These are phyloP conservation scores for Coniferiporia weirii DNA, from an alignment of 1,284 basidiomycete genomes.

Conservation along the genomic window DNA sequence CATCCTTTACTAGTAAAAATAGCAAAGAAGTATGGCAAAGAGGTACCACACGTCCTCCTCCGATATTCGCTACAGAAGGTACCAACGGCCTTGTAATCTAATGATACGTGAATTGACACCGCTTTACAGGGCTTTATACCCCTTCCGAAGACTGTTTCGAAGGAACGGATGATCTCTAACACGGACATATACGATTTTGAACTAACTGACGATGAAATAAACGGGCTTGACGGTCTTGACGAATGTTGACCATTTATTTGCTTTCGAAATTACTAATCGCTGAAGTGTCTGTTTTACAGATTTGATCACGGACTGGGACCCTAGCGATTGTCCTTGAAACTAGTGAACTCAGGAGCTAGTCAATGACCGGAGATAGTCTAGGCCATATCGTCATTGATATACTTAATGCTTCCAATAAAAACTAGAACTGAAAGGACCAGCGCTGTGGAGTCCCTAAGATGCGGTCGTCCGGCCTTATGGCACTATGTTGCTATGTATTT, in stretches of 20 bases:
- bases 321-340: slow-evolving; percentile 10
- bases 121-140: slow-evolving; percentile 50
- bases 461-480: neutral
- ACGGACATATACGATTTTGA: slow-evolving; percentile 67
- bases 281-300: slow-evolving; percentile 3
- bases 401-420: neutral
- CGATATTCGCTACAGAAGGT: slow-evolving; percentile 74
- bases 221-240: slow-evolving; percentile 55
- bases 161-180: slow-evolving; percentile 65
- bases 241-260: slow-evolving; percentile 32
- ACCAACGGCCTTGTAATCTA: neutral
- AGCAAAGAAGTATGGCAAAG: slow-evolving; percentile 48
- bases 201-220: slow-evolving; percentile 58
- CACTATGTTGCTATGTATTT: too few species aligned
- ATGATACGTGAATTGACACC: neutral
- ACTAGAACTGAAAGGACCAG: neutral
- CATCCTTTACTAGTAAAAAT: slow-evolving; percentile 40
- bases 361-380: too few species aligned
- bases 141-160: slow-evolving; percentile 71
- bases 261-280: neutral
- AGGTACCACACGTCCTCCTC: slow-evolving; percentile 56
- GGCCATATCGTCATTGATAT: too few species aligned
- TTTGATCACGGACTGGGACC: slow-evolving; percentile 21
- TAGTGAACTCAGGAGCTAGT: neutral
- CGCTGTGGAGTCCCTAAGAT: neutral